Evolutionary conservation across 2,329 filamentous ascomycete genomes (phyloP), one percentile per base, ranked within the genome.

Genomic region (Plectosphaerella plurivora): DNA sequence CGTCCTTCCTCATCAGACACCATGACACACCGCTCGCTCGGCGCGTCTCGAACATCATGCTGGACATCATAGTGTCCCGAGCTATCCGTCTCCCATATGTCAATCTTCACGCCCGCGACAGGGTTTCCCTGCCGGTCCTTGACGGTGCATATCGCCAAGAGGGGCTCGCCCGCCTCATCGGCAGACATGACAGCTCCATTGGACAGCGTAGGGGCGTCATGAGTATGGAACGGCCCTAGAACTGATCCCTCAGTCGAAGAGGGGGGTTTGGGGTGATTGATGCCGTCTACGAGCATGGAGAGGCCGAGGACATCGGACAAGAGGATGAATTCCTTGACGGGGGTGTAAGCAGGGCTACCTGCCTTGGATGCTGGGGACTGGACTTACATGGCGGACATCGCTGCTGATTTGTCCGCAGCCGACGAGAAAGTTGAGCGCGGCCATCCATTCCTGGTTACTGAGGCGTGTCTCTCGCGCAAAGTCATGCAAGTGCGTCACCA

Each of bases 61-160:
- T 91, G 88, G 45, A 91, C 87, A 62, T 92, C 88, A 61, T 92
- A 92, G 60, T 83, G 81, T 7, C 88, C 88, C 15, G 83, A 81
- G 8, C 79, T 83, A 62, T 91, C 88, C 1, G 88, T 89, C 68
- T 91, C 88, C 88, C 88, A 92, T 45, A 91, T 82, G 65, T 91
- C 87, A 52, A 91, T 79, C 61, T 83, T 87, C 25, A 83, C 87
- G 39, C 72, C 79, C 0, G 71, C 51, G 20, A 91, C 74, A 0
- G 87, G 83, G 0, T 73, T 72, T 0, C 86, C 86, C 1, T 72
- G 45, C 0, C 78, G 80, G 62, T 88, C 84, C 55, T 78, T 82
- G 58, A 91, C 67, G 0, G 76, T 84, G 69, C 88, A 89, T 8
- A 89, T 60, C 3, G 86, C 84, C 5, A 91, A 75, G 50, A 88